Conservation (phyloP, 2,329 filamentous ascomycete genomes). For the Fusarium sp. region DNA sequence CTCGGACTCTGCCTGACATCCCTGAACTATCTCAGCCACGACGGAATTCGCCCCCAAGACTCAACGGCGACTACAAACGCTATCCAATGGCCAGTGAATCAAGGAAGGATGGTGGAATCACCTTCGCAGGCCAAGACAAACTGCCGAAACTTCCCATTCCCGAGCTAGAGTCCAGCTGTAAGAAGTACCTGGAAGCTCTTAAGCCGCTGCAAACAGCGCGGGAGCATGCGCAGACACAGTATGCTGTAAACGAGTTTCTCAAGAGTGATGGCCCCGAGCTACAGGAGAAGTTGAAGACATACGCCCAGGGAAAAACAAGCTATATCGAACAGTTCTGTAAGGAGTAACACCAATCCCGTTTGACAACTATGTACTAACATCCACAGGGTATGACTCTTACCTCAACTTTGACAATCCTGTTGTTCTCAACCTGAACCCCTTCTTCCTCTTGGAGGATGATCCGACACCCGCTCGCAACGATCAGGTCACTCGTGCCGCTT, state of each 20-base stretch:
- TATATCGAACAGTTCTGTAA: conserved; percentile 99
- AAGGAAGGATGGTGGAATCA: conserved; percentile 76
- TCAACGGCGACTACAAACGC: conserved; percentile 52
- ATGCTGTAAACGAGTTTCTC: conserved; percentile 85
- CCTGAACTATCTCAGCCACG: conserved; percentile 42
- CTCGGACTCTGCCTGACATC: conserved; percentile 56
- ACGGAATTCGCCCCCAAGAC: conserved; percentile 39
- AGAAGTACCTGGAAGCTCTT: conserved; percentile 82
- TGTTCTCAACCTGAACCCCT: conserved; percentile 96
- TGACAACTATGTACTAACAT: conserved; percentile 15
- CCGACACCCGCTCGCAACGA: conserved; percentile 96
- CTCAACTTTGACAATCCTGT: conserved; percentile 98
- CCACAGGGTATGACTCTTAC: conserved; percentile 95
- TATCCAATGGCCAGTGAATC: conserved; percentile 67
- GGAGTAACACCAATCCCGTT: not conserved
- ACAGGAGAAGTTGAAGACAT: conserved; percentile 89
- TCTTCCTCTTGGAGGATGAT: conserved; percentile 97
- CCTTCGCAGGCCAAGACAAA: conserved; percentile 88
- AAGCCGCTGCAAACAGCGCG: conserved; percentile 82
- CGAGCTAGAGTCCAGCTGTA: conserved; percentile 80
- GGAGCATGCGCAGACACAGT: conserved; percentile 84
- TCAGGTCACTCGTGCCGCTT: conserved; percentile 93
- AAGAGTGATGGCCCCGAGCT: conserved; percentile 82
- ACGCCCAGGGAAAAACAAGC: conserved; percentile 89
- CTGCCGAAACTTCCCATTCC: conserved; percentile 94